Evolutionary conservation across 2,329 filamentous ascomycete genomes (phyloP).

Genomic region (Thyridium curvatum): DNA sequence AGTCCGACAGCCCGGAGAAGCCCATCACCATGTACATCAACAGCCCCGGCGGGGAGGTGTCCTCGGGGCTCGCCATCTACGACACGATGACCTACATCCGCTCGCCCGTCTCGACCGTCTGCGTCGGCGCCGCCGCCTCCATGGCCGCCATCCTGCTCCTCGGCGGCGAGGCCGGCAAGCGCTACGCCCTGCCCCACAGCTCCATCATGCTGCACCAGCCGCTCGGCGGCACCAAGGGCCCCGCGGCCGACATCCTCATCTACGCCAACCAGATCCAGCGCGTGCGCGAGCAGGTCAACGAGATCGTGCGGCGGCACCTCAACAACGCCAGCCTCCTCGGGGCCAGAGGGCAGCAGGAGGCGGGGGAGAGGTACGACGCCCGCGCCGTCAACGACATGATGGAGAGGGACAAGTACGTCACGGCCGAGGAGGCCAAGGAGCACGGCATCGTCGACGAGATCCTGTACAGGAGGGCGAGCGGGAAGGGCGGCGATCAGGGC

Average conservation of each 20-base stretch:
- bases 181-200: conserved; percentile 86
- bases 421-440: conserved; percentile 79
- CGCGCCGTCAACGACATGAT: conserved; percentile 90
- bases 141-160: conserved; percentile 90
- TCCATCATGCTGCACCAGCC: conserved; percentile 98
- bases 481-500: conserved; percentile 26
- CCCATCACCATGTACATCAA: conserved; percentile 98
- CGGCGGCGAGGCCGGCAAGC: conserved; percentile 76
- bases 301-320: conserved; percentile 82
- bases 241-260: conserved; percentile 80
- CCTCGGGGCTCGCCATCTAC: conserved; percentile 85
- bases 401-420: conserved; percentile 95
- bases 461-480: conserved; percentile 54
- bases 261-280: conserved; percentile 95
- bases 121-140: conserved; percentile 86
- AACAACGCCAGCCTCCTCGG: conserved; percentile 66
- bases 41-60: conserved; percentile 88
- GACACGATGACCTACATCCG: conserved; percentile 98
- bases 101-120: conserved; percentile 88
- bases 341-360: too few species aligned
- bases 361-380: conserved; percentile 69
- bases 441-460: conserved; percentile 92
- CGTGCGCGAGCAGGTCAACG: conserved; percentile 77
- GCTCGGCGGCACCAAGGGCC: conserved; percentile 62
- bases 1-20: conserved; percentile 91